phyloP scores from a whole-genome alignment of 495 filamentous ascomycete genomes.

The Neurospora sp. region DNA sequence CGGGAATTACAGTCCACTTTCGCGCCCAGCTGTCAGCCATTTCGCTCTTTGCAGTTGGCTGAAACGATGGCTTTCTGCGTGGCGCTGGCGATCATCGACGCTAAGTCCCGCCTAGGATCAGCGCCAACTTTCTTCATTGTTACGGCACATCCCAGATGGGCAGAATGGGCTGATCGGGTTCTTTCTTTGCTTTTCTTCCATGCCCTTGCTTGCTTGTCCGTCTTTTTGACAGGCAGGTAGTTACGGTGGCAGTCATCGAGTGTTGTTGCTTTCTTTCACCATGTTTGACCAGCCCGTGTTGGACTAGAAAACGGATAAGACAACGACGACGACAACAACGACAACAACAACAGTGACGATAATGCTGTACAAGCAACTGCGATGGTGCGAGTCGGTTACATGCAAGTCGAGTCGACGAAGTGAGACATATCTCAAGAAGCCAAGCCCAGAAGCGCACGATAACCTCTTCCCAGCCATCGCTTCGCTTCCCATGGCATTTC shows the following conservation, averaged over 20 bases:
- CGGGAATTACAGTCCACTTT: not conserved
- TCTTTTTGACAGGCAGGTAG: not conserved
- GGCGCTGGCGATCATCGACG: conserved; percentile 19
- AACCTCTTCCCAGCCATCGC: not conserved
- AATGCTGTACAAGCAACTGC: not conserved
- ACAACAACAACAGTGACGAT: not conserved
- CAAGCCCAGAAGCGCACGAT: not conserved
- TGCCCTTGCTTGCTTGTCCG: not conserved
- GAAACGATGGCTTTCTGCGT: conserved; percentile 11
- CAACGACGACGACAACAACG: not conserved
- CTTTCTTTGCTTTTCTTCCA: not conserved
- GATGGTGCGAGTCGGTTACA: not conserved
- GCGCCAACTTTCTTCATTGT: not conserved
- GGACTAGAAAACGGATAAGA: not conserved
- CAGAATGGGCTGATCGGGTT: not conserved
- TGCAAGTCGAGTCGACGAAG: not conserved
- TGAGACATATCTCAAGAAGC: not conserved
- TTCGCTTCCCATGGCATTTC: not conserved
- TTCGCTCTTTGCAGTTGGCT: not conserved
- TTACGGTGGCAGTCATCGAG: not conserved
- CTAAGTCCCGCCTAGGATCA: conserved; percentile 1
- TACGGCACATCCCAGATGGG: not conserved
- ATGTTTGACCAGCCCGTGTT: not conserved
- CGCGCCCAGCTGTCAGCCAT: not conserved
- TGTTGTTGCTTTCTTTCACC: not conserved